A percentile compares a stretch with the other conserved stretches of the same genome.
Evolutionary conservation across 768 basidiomycete genomes (phyloP).

Genomic region (Termitomyces sp.): DNA sequence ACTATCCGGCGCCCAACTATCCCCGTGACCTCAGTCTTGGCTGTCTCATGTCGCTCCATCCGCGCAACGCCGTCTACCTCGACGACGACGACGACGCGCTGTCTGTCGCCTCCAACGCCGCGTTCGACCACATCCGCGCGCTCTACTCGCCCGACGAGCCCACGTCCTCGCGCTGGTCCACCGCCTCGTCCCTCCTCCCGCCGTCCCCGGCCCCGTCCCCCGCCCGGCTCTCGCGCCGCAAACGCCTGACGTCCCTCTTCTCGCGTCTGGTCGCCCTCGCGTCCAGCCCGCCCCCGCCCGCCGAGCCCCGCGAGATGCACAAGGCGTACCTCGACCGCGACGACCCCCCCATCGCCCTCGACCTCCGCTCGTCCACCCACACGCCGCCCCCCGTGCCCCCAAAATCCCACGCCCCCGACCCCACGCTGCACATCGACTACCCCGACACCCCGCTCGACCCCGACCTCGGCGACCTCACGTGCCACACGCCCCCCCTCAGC

Average conservation of each 20-base stretch:
- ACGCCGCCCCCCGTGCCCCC: neutral
- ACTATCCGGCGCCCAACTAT: conserved; percentile 12
- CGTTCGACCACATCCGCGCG: neutral
- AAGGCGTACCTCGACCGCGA: conserved; percentile 6
- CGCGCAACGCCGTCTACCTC: conserved; percentile 30
- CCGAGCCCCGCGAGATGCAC: conserved; percentile 2
- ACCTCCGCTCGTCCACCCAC: too few relatives aligned
- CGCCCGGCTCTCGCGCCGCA: neutral
- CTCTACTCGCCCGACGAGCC: conserved; percentile 1
- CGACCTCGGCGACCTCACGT: neutral
- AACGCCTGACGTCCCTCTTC: conserved; percentile 8
- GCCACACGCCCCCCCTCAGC: neutral
- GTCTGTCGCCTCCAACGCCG: neutral
- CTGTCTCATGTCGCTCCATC: neutral
- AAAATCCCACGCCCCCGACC: neutral
- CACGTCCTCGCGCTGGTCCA: conserved; percentile 9
- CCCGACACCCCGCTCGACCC: neutral
- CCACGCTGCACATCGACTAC: neutral
- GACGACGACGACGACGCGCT: conserved; percentile 24
- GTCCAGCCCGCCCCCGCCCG: neutral
- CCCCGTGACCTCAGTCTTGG: neutral
- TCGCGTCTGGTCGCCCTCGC: neutral
- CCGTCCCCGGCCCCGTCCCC: neutral
- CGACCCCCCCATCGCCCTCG: conserved; percentile 2
- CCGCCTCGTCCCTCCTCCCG: conserved; percentile 1